Conservation (phyloP, 257 asterid species). For the Gardenia jasminoides region DNA sequence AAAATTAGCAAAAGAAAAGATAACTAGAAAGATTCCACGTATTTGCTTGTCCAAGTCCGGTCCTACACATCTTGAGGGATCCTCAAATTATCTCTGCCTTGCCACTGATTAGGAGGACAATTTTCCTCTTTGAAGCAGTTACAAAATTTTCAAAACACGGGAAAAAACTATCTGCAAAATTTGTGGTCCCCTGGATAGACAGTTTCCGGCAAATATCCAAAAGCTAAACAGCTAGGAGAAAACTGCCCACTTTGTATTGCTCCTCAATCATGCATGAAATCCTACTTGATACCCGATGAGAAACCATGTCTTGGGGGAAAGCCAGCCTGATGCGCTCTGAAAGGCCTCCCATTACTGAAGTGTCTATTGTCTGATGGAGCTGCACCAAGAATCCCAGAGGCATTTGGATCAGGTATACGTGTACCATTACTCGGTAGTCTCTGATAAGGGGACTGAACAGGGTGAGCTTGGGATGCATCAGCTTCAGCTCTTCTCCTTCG, state of each 20-base stretch:
- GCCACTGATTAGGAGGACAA: slow-evolving; percentile 18
- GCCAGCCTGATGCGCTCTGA: slow-evolving; percentile 54
- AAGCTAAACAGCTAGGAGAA: slow-evolving; percentile 25
- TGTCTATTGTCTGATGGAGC: slow-evolving; percentile 76
- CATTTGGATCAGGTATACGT: slow-evolving; percentile 59
- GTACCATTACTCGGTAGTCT: slow-evolving; percentile 54
- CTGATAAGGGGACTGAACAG: slow-evolving; percentile 58
- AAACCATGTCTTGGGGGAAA: slow-evolving; percentile 64
- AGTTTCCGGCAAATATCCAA: slow-evolving; percentile 23
- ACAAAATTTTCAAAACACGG: slow-evolving; percentile 30
- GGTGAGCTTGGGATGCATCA: slow-evolving; percentile 58
- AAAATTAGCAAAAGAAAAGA: slow-evolving; percentile 26
- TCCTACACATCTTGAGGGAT: slow-evolving; percentile 28
- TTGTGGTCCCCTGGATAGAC: slow-evolving; percentile 24
- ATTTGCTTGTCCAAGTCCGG: slow-evolving; percentile 29
- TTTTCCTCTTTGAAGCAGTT: slow-evolving; percentile 24
- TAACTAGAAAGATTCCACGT: slow-evolving; percentile 33
- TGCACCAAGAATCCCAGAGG: slow-evolving; percentile 91
- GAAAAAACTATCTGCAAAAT: slow-evolving; percentile 32
- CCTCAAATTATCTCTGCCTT: slow-evolving; percentile 33
- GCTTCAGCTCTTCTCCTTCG: slow-evolving; percentile 85
- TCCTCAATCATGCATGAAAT: slow-evolving; percentile 26
- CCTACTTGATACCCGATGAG: slow-evolving; percentile 60
- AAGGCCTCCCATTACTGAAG: slow-evolving; percentile 67
- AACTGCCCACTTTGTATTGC: slow-evolving; percentile 18